Base-by-base conservation (phyloP, 805 yeast genomes). In the Zygosaccharomyces bailii region DNA sequence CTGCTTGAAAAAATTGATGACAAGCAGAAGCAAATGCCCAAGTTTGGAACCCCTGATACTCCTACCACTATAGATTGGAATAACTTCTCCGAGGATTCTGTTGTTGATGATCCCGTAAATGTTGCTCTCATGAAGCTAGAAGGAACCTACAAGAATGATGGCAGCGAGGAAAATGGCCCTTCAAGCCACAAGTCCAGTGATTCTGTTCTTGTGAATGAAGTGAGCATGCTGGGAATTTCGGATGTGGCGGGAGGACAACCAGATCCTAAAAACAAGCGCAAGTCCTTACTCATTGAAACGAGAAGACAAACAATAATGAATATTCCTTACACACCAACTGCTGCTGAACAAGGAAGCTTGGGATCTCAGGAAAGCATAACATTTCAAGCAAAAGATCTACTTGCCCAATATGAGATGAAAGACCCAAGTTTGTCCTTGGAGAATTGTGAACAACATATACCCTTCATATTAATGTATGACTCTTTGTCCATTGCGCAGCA, bases 51-150 rank as follows among this genome's bases (percentile, higher is more conserved):
- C 17, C 34, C 39, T 31, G 40, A 43, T 9, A 36, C 43, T 14
- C 43, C 43, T 16, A 46, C 43, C 30, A 80, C 85, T 36, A 84
- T 84, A 33, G 87, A 82, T 56, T 72, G 89, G 38, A 95, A 95
- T 1, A 84, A 85, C 4, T 79, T 90, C 40, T 91, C 96, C 0
- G 96, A 91, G 61, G 89, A 84, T 37, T 73, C 81, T 0, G 68
- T 76, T 33, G 72, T 69, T 31, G 77, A 73, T 21, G 86, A 87
- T 63, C 96, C 96, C 0, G 70, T 89, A 10, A 75, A 73, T 41
- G 78, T 80, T 37, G 89, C 98, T 0, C 69, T 90, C 53, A 71
- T 71, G 65, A 90, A 85, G 64, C 69, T 91, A 23, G 95, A 86
- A 65, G 98, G 96, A 1, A 78, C 72, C 30, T 71, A 61, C 43